Percentiles rank a stretch among this genome's conserved stretches.
Evolutionary conservation across 129 eudicot genomes (phyloP).

Genomic region (Cynara cardunculus): DNA sequence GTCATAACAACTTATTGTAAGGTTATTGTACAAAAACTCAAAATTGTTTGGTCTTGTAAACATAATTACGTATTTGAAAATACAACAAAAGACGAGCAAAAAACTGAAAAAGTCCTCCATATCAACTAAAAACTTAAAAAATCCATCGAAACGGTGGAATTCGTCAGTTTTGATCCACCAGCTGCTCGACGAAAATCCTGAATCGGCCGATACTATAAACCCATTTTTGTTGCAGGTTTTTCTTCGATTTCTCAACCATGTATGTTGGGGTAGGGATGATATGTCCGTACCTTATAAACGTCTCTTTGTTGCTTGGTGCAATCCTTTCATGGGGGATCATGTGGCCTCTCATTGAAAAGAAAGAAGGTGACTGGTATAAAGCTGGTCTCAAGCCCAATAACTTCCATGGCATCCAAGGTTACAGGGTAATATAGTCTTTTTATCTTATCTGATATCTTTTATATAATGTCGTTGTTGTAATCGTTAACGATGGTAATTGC

Average conservation of each 20-base stretch:
- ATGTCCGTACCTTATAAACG: slow-evolving; percentile 55
- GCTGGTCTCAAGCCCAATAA: slow-evolving; percentile 26
- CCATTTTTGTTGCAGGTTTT: slow-evolving; percentile 37
- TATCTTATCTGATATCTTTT: not conserved
- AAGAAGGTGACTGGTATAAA: slow-evolving; percentile 52
- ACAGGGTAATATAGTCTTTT: slow-evolving; percentile 35
- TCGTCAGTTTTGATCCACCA: not conserved
- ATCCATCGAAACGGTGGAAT: not conserved
- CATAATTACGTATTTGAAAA: not conserved
- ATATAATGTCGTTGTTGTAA: not conserved
- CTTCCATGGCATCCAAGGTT: slow-evolving; percentile 68
- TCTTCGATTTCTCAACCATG: slow-evolving; percentile 54
- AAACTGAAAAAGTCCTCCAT: not conserved
- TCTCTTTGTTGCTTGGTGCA: slow-evolving; percentile 57
- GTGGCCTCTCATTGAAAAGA: slow-evolving; percentile 55
- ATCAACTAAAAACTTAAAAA: not conserved
- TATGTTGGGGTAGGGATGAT: slow-evolving; percentile 77
- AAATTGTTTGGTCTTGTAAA: too few species aligned
- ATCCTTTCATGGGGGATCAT: slow-evolving; percentile 62
- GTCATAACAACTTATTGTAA: not conserved
- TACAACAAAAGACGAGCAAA: not conserved
- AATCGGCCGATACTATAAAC: not conserved
- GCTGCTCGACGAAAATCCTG: not conserved
- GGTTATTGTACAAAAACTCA: not conserved
- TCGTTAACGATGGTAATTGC: not conserved